These are phyloP conservation scores for Daldinia vernicosa DNA, from an alignment of 495 filamentous ascomycete species.

Conservation along the genomic window DNA sequence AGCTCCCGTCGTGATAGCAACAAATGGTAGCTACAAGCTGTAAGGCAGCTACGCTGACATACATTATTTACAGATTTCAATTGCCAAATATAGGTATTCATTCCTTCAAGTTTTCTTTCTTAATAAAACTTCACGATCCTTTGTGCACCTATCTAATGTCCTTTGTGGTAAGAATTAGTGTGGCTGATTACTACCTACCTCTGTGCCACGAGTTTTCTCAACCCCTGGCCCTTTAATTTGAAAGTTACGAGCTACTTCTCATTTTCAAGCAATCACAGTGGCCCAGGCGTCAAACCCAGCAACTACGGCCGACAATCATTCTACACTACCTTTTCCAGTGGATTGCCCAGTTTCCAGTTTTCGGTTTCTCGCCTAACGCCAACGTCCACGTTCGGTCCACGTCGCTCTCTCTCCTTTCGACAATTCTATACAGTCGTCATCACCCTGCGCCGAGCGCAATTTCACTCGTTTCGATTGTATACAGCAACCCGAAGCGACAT, in stretches of 20 bases:
- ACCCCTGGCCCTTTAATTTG: conserved; percentile 33
- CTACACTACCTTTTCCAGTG: background rate
- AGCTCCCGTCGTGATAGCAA: background rate
- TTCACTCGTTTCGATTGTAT: conserved; percentile 43
- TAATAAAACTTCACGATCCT: background rate
- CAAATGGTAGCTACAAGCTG: background rate
- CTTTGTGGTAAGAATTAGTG: conserved; percentile 1
- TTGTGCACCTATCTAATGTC: conserved; percentile 11
- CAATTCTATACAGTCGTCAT: conserved; percentile 31
- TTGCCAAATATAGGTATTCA: background rate
- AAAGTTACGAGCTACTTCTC: conserved; percentile 8
- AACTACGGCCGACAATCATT: conserved; percentile 13
- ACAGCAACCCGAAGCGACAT: background rate
- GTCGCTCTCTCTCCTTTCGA: conserved; percentile 24
- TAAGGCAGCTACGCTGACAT: background rate
- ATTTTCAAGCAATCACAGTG: conserved; percentile 11
- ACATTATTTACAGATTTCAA: background rate
- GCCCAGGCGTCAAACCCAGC: conserved; percentile 17
- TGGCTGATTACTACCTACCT: conserved; percentile 13
- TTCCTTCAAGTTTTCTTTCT: conserved; percentile 3
- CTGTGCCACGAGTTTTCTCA: conserved; percentile 24
- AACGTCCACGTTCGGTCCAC: conserved; percentile 8
- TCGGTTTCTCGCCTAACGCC: conserved; percentile 35
- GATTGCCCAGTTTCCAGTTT: conserved; percentile 13
- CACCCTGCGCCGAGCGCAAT: conserved; percentile 47